These are phyloP conservation scores for Radiomyces spectabilis DNA, from an alignment of 192 early-diverging fungal species.

Conservation along the genomic window DNA sequence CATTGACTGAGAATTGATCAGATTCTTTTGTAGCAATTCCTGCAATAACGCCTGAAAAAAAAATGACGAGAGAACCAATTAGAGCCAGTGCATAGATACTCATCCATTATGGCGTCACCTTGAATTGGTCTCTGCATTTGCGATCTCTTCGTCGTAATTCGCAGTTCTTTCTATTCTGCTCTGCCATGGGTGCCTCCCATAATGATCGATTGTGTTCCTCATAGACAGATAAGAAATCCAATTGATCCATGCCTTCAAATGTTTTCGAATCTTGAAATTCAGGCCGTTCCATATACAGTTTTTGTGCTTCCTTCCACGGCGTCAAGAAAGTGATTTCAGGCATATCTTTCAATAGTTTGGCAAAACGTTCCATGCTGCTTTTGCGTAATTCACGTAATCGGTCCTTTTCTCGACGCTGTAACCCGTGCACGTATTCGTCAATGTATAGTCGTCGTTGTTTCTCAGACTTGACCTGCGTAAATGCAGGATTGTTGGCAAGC, in stretches of 20 bases:
- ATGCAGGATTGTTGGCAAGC: constrained; percentile 54
- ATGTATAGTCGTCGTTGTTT: constrained; percentile 56
- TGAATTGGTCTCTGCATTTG: constrained; percentile 64
- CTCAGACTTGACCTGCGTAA: constrained; percentile 53
- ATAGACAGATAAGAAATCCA: constrained; percentile 78
- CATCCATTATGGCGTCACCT: constrained; percentile 25
- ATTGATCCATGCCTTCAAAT: constrained; percentile 65
- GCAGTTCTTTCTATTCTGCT: constrained; percentile 8
- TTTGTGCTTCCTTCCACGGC: constrained; percentile 48
- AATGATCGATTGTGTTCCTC: constrained; percentile 64
- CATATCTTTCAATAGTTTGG: constrained; percentile 45
- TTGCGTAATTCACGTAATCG: constrained; percentile 48
- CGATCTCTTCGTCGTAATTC: constrained; percentile 51
- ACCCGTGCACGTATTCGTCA: constrained; percentile 65
- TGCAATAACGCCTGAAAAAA: constrained; percentile 47
- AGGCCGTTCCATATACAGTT: constrained; percentile 36
- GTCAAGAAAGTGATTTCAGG: constrained; percentile 51
- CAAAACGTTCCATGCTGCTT: constrained; percentile 54
- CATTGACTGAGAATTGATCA: constrained; percentile 61
- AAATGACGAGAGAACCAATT: neutral
- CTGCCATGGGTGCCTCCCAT: constrained; percentile 47
- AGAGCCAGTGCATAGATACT: neutral
- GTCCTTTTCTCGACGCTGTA: constrained; percentile 62
- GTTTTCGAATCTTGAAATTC: constrained; percentile 39
- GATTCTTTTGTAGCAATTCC: constrained; percentile 45